A percentile compares a stretch with the other conserved stretches of the same genome.
Conservation (phyloP, 176 grass and related monocot genomes). For the Guadua angustifolia region DNA sequence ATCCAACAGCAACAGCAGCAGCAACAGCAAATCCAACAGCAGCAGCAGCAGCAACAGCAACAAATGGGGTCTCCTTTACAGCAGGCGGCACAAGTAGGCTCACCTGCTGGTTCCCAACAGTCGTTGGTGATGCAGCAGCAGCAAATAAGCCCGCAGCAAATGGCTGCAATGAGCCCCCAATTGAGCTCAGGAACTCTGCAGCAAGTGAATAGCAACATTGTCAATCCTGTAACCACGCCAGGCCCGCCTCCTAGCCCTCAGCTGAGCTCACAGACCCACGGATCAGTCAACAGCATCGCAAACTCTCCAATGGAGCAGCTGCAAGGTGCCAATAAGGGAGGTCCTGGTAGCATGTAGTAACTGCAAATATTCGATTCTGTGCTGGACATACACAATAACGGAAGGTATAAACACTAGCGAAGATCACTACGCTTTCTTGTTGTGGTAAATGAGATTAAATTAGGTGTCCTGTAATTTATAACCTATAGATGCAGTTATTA, state of each 20-base stretch:
- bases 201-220: conserved; percentile 63
- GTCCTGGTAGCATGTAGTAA: conserved; percentile 58
- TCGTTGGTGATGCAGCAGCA: conserved; percentile 72
- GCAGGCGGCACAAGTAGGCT: conserved; percentile 58
- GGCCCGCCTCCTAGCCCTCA: conserved; percentile 83
- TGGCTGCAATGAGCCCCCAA: conserved; percentile 85
- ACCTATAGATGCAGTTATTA: conserved; percentile 38
- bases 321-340: conserved; percentile 77
- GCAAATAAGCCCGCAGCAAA: conserved; percentile 83
- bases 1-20: neutral
- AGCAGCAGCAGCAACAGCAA: conserved; percentile 59
- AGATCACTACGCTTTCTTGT: conserved; percentile 25
- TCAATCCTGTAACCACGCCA: conserved; percentile 53
- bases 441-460: conserved; percentile 46
- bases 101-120: conserved; percentile 70
- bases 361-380: conserved; percentile 30
- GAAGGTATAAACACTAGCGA: conserved; percentile 27
- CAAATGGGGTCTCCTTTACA: conserved; percentile 72
- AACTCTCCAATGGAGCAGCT: conserved; percentile 98
- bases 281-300: conserved; percentile 81
- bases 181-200: conserved; percentile 77
- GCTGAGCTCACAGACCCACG: conserved; percentile 90
- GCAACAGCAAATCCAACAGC: conserved; percentile 42
- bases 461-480: conserved; percentile 40
- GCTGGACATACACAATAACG: conserved; percentile 31